A percentile compares a stretch with the other conserved stretches of the same genome.
phyloP scores from a whole-genome alignment of 768 basidiomycete genomes.

The Neoboletus magnificus region DNA sequence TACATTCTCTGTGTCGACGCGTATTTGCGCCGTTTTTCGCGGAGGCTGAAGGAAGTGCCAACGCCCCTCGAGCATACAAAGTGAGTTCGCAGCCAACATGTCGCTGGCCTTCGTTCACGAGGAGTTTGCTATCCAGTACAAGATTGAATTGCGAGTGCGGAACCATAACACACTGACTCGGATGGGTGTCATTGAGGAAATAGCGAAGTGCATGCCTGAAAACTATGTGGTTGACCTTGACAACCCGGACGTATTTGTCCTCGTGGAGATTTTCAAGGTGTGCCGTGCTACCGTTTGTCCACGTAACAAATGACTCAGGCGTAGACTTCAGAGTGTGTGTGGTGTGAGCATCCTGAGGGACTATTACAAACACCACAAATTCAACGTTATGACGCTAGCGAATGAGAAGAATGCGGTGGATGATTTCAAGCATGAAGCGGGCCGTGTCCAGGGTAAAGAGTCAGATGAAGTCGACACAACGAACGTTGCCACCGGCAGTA shows the following conservation, averaged over 20 bases:
- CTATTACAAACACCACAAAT: conserved; percentile 70
- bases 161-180: conserved; percentile 73
- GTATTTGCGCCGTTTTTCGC: conserved; percentile 53
- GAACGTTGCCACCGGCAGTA: not conserved
- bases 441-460: conserved; percentile 31
- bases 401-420: conserved; percentile 42
- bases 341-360: conserved; percentile 72
- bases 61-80: conserved; percentile 44
- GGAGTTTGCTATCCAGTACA: conserved; percentile 52
- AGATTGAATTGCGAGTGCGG: conserved; percentile 70
- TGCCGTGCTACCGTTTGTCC: conserved; percentile 8
- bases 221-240: conserved; percentile 66
- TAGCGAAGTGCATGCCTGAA: conserved; percentile 68
- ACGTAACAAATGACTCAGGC: not conserved
- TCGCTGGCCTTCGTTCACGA: not conserved
- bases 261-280: conserved; percentile 85
- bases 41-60: conserved; percentile 32
- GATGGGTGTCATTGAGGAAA: conserved; percentile 55
- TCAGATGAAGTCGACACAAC: not conserved
- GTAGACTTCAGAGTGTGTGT: conserved; percentile 57
- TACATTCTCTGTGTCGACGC: conserved; percentile 56
- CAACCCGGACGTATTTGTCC: conserved; percentile 66
- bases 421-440: conserved; percentile 31
- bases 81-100: not conserved
- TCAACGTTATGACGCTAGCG: conserved; percentile 76